Percentiles rank a stretch among this genome's conserved stretches.
Conservation (phyloP, 2,329 filamentous ascomycete genomes). For the Rhexocercosporidium sp. region DNA sequence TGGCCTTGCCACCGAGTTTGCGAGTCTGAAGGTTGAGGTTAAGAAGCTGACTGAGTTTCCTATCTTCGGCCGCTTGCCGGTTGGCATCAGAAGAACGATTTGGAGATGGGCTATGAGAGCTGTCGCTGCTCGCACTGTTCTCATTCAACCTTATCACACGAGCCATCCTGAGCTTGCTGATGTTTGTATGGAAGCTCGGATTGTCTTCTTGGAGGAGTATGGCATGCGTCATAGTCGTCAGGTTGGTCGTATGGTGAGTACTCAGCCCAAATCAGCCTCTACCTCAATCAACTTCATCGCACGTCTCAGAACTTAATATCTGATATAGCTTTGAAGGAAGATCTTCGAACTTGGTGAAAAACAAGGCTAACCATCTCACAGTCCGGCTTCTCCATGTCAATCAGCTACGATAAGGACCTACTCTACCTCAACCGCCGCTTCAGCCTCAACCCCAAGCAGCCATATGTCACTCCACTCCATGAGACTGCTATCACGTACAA, state of each 20-base stretch:
- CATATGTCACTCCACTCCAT: background rate
- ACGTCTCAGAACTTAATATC: too few relatives aligned
- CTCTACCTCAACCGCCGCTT: conserved; percentile 2
- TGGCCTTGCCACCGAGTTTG: background rate
- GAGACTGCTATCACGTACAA: background rate
- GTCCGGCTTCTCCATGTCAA: conserved; percentile 1
- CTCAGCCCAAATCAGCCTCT: too few relatives aligned
- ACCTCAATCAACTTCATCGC: background rate
- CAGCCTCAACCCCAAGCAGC: background rate
- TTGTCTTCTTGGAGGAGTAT: background rate
- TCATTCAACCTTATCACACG: background rate
- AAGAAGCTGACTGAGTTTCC: background rate
- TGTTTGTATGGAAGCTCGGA: background rate
- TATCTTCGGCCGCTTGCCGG: background rate
- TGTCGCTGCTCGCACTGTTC: background rate
- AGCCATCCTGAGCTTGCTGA: background rate
- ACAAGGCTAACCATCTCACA: background rate
- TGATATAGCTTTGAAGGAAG: too few relatives aligned
- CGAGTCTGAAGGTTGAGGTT: background rate
- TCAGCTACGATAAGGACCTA: conserved; percentile 8
- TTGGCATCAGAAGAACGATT: background rate
- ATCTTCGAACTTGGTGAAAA: background rate
- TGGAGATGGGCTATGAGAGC: background rate
- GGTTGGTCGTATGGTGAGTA: conserved; percentile 5
- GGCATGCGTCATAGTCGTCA: background rate